Conservation (phyloP, 2,329 filamentous ascomycete genomes). For the Cryphonectria radicalis region DNA sequence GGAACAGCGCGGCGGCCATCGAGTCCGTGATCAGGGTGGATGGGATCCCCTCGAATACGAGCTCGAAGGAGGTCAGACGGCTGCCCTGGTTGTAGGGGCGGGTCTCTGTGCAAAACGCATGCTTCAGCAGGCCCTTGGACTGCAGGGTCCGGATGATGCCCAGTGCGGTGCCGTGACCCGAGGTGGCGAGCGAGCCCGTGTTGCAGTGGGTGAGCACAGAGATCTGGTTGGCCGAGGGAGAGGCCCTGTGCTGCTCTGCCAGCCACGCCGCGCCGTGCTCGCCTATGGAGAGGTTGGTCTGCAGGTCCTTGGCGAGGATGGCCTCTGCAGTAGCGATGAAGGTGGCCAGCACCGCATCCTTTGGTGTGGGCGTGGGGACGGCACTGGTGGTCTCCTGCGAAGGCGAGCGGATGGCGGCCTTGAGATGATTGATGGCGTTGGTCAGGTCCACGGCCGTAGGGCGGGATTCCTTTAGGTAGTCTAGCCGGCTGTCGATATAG, state of each 20-base stretch:
- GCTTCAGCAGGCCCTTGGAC: slow-evolving; percentile 66
- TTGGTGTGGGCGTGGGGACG: slow-evolving; percentile 41
- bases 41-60: slow-evolving; percentile 92
- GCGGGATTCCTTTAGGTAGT: slow-evolving; percentile 85
- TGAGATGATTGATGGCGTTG: slow-evolving; percentile 85
- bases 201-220: slow-evolving; percentile 98
- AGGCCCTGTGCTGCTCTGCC: slow-evolving; percentile 57
- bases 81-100: slow-evolving; percentile 98
- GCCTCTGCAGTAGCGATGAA: slow-evolving; percentile 83
- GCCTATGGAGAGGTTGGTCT: slow-evolving; percentile 87
- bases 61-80: slow-evolving; percentile 90
- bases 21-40: slow-evolving; percentile 93
- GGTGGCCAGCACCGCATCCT: slow-evolving; percentile 62
- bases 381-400: slow-evolving; percentile 44
- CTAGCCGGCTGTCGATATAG: slow-evolving; percentile 76
- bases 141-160: slow-evolving; percentile 89
- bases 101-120: slow-evolving; percentile 96
- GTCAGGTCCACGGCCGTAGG: slow-evolving; percentile 94
- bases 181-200: slow-evolving; percentile 93
- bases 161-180: slow-evolving; percentile 94
- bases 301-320: slow-evolving; percentile 84
- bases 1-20: slow-evolving; percentile 89
- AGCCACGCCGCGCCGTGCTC: slow-evolving; percentile 85
- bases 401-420: slow-evolving; percentile 59
- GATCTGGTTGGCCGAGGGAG: slow-evolving; percentile 56